These are phyloP conservation scores for Chrysoporthe puriensis DNA, from an alignment of 2,329 filamentous ascomycete species.

Conservation along the genomic window DNA sequence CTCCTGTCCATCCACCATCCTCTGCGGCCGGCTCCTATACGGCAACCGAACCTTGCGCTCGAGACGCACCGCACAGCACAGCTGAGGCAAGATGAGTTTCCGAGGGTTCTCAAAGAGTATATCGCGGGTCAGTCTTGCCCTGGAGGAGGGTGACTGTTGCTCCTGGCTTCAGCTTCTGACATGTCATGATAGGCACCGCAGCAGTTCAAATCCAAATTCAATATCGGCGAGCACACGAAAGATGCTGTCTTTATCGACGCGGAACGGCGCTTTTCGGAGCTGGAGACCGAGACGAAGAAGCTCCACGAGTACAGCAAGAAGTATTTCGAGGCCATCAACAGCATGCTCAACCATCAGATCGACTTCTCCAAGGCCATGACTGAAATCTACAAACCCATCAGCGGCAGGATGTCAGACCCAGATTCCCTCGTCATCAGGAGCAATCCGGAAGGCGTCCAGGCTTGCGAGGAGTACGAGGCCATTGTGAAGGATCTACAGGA, in stretches of 20 bases:
- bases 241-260: constrained; percentile 94
- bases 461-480: constrained; percentile 93
- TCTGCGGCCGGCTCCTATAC: not conserved
- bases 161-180: constrained; percentile 33
- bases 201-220: constrained; percentile 88
- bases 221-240: constrained; percentile 93
- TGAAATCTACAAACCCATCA: constrained; percentile 98
- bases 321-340: constrained; percentile 97
- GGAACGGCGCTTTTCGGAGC: constrained; percentile 89
- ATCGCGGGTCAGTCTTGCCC: constrained; percentile 66
- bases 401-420: constrained; percentile 91
- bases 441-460: constrained; percentile 89
- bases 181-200: constrained; percentile 71
- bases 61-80: constrained; percentile 6
- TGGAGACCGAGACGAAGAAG: constrained; percentile 95
- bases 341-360: constrained; percentile 97
- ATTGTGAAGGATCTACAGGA: constrained; percentile 90
- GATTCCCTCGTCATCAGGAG: constrained; percentile 80
- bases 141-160: not conserved
- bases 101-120: constrained; percentile 94
- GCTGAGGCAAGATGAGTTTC: constrained; percentile 77
- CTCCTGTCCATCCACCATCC: not conserved
- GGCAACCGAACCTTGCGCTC: constrained; percentile 10
- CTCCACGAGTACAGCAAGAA: constrained; percentile 96
- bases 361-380: constrained; percentile 96